Conservation (phyloP, 208 protist species). For the Phytomonas sp. region DNA sequence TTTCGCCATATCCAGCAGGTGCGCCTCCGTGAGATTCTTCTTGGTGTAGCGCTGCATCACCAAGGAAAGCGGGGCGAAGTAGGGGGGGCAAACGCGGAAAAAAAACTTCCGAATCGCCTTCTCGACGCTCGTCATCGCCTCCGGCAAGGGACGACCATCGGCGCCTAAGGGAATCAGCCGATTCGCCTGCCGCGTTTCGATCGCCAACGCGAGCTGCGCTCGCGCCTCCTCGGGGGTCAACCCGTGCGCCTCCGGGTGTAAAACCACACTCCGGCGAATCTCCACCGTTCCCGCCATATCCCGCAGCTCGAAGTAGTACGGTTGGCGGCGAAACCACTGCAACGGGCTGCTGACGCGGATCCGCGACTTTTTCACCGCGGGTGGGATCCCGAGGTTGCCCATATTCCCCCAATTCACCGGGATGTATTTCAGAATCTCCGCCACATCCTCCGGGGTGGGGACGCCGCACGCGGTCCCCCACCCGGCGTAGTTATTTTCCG, state of each 20-base stretch:
- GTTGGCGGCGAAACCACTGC: conserved; percentile 78
- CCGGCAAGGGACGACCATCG: conserved; percentile 23
- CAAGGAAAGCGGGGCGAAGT: conserved; percentile 61
- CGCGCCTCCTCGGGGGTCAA: conserved; percentile 51
- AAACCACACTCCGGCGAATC: conserved; percentile 60
- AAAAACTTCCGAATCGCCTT: conserved; percentile 46
- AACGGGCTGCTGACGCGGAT: conserved; percentile 46
- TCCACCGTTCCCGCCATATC: conserved; percentile 55
- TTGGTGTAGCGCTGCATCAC: conserved; percentile 75
- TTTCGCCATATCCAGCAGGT: conserved; percentile 27
- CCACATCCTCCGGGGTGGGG: conserved; percentile 66
- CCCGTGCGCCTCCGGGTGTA: conserved; percentile 77
- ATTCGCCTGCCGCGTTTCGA: conserved; percentile 59
- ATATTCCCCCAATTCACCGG: conserved; percentile 78
- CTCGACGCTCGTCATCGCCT: conserved; percentile 15
- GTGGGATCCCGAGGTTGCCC: conserved; percentile 49
- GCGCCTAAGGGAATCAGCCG: conserved; percentile 34
- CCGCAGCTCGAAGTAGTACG: conserved; percentile 81
- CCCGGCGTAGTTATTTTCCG: conserved; percentile 61
- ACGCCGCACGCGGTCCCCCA: conserved; percentile 39
- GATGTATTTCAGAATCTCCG: conserved; percentile 76
- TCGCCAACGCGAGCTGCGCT: conserved; percentile 39
- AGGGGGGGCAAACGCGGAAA: conserved; percentile 59
- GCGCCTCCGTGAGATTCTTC: conserved; percentile 50
- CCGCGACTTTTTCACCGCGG: conserved; percentile 39